phyloP scores from a whole-genome alignment of 2,329 filamentous ascomycete genomes.

The Sclerotinia glacialis region DNA sequence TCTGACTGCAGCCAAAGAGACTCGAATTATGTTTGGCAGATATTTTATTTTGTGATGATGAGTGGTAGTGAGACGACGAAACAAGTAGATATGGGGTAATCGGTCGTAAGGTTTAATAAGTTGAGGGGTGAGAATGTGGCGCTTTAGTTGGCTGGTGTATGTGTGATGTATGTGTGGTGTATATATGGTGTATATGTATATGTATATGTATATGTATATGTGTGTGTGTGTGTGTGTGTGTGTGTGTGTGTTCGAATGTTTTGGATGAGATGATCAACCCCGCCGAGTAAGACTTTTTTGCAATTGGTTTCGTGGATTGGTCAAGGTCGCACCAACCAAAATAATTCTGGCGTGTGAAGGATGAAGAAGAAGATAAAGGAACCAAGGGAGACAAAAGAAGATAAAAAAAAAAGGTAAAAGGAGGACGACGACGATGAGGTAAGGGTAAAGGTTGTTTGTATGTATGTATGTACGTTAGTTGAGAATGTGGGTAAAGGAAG shows the following conservation, averaged over 20 bases:
- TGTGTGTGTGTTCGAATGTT: not conserved
- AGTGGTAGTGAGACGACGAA: not conserved
- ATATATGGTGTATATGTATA: not conserved
- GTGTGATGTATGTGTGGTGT: not conserved
- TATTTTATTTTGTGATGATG: not conserved
- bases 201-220: not conserved
- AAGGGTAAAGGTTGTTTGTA: not conserved
- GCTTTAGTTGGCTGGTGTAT: constrained; percentile 10
- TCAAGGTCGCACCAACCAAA: not conserved
- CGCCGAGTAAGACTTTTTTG: constrained; percentile 3
- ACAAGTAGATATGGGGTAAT: constrained; percentile 1
- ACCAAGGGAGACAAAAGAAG: no score
- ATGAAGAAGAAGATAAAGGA: not conserved
- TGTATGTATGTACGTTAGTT: not conserved
- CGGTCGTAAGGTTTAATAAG: constrained; percentile 1
- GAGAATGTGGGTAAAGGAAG: not conserved
- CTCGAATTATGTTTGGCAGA: constrained; percentile 16
- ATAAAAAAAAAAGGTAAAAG: no score
- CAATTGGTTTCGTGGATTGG: not conserved
- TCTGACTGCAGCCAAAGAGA: constrained; percentile 4
- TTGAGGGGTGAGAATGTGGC: constrained; percentile 17
- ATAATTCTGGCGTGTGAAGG: not conserved
- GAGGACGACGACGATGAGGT: not conserved
- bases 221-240: not conserved
- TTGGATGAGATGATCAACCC: constrained; percentile 2